A percentile compares a stretch with the other conserved stretches of the same genome.
Evolutionary conservation across 2,329 filamentous ascomycete species (phyloP).

Genomic region (Alternaria angustiovoidea): DNA sequence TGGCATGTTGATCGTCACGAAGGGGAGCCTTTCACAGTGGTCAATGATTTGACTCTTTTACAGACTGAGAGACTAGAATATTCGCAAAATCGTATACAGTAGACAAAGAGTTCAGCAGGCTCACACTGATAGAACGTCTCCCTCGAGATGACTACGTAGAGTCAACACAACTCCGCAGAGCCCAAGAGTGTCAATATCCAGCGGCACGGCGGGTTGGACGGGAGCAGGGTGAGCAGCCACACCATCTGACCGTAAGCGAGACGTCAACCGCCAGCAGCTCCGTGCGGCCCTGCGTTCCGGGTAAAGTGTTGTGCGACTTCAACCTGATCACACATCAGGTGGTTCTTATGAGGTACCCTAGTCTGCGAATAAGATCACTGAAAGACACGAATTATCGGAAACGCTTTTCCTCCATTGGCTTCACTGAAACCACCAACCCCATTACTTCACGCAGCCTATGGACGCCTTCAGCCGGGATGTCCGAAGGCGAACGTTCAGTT

Average conservation of each 20-base stretch:
- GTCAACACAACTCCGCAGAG: background rate
- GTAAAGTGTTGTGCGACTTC: constrained; percentile 35
- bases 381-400: constrained; percentile 12
- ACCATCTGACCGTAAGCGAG: constrained; percentile 28
- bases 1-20: background rate
- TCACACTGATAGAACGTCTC: background rate
- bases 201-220: constrained; percentile 4
- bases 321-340: constrained; percentile 24
- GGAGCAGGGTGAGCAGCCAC: constrained; percentile 21
- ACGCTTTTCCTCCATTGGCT: constrained; percentile 32
- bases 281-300: constrained; percentile 42
- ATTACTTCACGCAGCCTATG: constrained; percentile 22
- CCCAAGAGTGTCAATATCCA: constrained; percentile 9
- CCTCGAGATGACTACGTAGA: background rate
- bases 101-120: background rate
- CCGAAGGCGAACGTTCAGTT: constrained; percentile 15
- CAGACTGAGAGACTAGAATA: background rate
- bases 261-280: constrained; percentile 25
- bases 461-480: constrained; percentile 19
- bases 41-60: background rate
- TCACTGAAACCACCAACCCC: constrained; percentile 28
- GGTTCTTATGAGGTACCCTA: constrained; percentile 5
- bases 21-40: background rate
- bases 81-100: background rate
- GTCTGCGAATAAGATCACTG: constrained; percentile 28